These are phyloP conservation scores for Fusarium sp. DNA, from an alignment of 2,329 filamentous ascomycete species.

Conservation along the genomic window DNA sequence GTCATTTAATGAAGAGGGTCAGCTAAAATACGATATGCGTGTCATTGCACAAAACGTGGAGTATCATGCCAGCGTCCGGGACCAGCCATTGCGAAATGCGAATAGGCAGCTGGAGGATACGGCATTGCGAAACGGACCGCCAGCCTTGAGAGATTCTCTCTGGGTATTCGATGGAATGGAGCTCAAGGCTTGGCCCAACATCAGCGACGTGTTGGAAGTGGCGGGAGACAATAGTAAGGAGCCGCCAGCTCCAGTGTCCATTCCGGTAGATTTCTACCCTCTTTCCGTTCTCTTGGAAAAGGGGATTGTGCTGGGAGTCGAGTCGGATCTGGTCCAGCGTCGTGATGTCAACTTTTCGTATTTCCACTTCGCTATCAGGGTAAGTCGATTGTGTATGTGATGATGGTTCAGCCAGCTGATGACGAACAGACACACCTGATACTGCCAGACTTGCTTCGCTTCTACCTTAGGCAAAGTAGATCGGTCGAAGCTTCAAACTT, in stretches of 20 bases:
- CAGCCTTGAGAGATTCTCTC: constrained; percentile 81
- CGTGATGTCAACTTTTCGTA: constrained; percentile 92
- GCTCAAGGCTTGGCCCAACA: constrained; percentile 88
- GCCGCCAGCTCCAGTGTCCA: constrained; percentile 76
- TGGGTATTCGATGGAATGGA: constrained; percentile 94
- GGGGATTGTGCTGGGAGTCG: constrained; percentile 88
- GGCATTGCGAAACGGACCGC: constrained; percentile 44
- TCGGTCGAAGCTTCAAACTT: constrained; percentile 83
- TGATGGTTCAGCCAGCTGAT: constrained; percentile 11
- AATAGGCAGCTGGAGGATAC: constrained; percentile 45
- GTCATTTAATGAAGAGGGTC: constrained; percentile 81
- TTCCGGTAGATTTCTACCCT: constrained; percentile 95
- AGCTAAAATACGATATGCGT: constrained; percentile 97
- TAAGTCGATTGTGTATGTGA: constrained; percentile 57
- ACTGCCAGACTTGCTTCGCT: constrained; percentile 85
- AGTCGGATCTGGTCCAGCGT: constrained; percentile 92
- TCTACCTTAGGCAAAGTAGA: constrained; percentile 79
- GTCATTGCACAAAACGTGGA: constrained; percentile 96
- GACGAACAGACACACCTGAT: constrained; percentile 83
- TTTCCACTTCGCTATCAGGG: constrained; percentile 86
- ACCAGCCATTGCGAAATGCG: constrained; percentile 68
- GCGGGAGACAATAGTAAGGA: constrained; percentile 74
- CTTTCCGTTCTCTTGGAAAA: constrained; percentile 88
- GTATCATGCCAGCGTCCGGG: constrained; percentile 92
- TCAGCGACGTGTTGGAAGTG: constrained; percentile 82